These are phyloP conservation scores for Ophiostoma perfectum DNA, from an alignment of 2,329 filamentous ascomycete species.

Conservation along the genomic window DNA sequence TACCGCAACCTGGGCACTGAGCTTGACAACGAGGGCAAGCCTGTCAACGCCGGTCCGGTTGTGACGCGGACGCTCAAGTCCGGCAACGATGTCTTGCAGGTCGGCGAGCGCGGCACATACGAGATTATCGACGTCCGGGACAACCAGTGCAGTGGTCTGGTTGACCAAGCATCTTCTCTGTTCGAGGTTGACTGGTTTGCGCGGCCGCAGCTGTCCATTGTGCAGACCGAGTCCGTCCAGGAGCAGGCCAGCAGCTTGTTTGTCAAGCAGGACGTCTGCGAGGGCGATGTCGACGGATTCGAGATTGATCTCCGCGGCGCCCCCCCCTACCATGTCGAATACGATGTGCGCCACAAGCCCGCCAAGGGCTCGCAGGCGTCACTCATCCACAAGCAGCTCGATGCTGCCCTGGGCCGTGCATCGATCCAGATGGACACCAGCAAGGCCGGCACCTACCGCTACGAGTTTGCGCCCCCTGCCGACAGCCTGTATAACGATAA, in stretches of 20 bases:
- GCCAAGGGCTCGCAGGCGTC: slow-evolving; percentile 41
- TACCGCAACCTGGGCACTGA: slow-evolving; percentile 58
- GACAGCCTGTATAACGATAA: slow-evolving; percentile 82
- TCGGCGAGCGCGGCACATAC: slow-evolving; percentile 67
- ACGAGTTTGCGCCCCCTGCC: slow-evolving; percentile 75
- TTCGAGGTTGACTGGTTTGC: slow-evolving; percentile 85
- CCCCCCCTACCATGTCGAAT: slow-evolving; percentile 76
- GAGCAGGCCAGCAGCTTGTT: slow-evolving; percentile 48
- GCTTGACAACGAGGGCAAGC: slow-evolving; percentile 21
- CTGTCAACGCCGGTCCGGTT: slow-evolving; percentile 28
- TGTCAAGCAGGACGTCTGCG: slow-evolving; percentile 77
- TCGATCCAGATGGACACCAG: slow-evolving; percentile 81
- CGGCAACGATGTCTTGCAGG: slow-evolving; percentile 63
- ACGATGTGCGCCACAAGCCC: slow-evolving; percentile 70
- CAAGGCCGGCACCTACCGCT: slow-evolving; percentile 76
- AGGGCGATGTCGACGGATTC: slow-evolving; percentile 87
- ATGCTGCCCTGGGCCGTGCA: slow-evolving; percentile 68
- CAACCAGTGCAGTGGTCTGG: slow-evolving; percentile 70
- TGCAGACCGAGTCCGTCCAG: slow-evolving; percentile 56
- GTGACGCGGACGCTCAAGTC: slow-evolving; percentile 46
- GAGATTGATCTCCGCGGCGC: slow-evolving; percentile 64
- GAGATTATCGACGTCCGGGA: slow-evolving; percentile 74
- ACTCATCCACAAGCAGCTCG: slow-evolving; percentile 64
- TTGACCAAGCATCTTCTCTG: slow-evolving; percentile 65
- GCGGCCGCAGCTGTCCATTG: slow-evolving; percentile 65